phyloP scores from a whole-genome alignment of 495 filamentous ascomycete genomes.

The Aspergillus affinis region DNA sequence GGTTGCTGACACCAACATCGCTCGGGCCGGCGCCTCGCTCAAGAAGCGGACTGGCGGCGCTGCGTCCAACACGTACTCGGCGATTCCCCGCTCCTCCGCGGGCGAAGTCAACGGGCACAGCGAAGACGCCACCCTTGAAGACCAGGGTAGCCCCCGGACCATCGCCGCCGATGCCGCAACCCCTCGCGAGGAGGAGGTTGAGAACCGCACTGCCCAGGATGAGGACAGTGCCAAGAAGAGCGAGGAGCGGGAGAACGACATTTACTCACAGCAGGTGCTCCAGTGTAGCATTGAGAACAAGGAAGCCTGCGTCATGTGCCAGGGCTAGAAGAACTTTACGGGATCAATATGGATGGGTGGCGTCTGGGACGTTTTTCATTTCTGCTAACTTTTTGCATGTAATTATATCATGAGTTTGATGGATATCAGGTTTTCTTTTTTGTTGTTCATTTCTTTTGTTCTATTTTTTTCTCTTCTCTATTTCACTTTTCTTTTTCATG shows the following conservation, averaged over 20 bases:
- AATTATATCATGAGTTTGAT: conserved; percentile 46
- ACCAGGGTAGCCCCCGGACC: conserved; percentile 67
- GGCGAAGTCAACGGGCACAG: conserved; percentile 26
- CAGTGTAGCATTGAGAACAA: conserved; percentile 93
- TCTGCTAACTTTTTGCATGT: conserved; percentile 28
- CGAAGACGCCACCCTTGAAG: conserved; percentile 47
- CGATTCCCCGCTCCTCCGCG: conserved; percentile 59
- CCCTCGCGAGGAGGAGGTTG: conserved; percentile 20
- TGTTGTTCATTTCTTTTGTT: neutral
- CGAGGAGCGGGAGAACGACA: conserved; percentile 75
- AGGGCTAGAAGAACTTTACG: conserved; percentile 54
- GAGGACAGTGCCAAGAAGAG: conserved; percentile 66
- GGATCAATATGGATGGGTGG: conserved; percentile 8
- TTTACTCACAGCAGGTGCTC: conserved; percentile 88
- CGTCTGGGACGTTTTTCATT: conserved; percentile 11
- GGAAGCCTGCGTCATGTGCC: conserved; percentile 89
- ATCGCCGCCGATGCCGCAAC: conserved; percentile 58
- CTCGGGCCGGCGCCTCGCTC: conserved; percentile 52
- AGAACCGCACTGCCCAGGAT: conserved; percentile 19
- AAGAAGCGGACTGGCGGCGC: conserved; percentile 66
- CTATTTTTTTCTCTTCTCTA: neutral
- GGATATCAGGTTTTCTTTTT: conserved; percentile 23
- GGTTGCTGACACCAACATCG: conserved; percentile 81
- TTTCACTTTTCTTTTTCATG: neutral
- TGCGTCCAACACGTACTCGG: conserved; percentile 49